Evolutionary conservation across 495 filamentous ascomycete species (phyloP).

Genomic region (Staphylotrichum tortipilum): DNA sequence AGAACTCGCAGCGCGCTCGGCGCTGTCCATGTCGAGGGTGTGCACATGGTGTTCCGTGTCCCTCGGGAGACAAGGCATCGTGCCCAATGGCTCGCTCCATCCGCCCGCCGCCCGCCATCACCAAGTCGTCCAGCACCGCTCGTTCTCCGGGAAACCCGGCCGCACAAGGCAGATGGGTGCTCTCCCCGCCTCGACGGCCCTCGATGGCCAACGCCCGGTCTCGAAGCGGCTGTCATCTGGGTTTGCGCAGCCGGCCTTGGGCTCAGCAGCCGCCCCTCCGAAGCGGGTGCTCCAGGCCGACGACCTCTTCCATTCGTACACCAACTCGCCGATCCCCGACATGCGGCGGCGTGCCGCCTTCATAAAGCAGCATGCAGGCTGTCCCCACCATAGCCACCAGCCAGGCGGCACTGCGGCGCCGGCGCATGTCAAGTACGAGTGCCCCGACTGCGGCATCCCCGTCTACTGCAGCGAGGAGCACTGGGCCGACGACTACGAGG

Average conservation of each 20-base stretch:
- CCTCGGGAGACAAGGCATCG: constrained; percentile 6
- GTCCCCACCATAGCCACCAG: constrained; percentile 78
- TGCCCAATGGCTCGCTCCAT: constrained; percentile 15
- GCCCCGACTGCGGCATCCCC: constrained; percentile 91
- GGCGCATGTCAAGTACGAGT: constrained; percentile 82
- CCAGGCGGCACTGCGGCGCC: constrained; percentile 52
- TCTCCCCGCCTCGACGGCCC: background rate
- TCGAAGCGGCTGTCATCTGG: constrained; percentile 17
- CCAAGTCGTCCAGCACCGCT: constrained; percentile 11
- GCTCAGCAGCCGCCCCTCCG: background rate
- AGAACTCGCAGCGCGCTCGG: constrained; percentile 24
- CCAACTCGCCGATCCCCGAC: constrained; percentile 72
- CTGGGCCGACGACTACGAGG: constrained; percentile 90
- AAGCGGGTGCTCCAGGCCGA: constrained; percentile 54
- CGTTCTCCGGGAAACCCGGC: constrained; percentile 11
- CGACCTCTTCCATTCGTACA: constrained; percentile 89
- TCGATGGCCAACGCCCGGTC: background rate
- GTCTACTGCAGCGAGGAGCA: constrained; percentile 89
- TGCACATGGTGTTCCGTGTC: constrained; percentile 24
- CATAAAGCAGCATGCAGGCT: constrained; percentile 84
- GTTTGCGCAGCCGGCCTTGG: constrained; percentile 10
- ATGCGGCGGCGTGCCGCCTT: constrained; percentile 79
- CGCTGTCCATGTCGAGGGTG: constrained; percentile 23
- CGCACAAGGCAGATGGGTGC: background rate
- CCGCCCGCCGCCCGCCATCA: constrained; percentile 10